Evolutionary conservation across 2,329 filamentous ascomycete genomes (phyloP).

Genomic region (Cercospora nicotianae): DNA sequence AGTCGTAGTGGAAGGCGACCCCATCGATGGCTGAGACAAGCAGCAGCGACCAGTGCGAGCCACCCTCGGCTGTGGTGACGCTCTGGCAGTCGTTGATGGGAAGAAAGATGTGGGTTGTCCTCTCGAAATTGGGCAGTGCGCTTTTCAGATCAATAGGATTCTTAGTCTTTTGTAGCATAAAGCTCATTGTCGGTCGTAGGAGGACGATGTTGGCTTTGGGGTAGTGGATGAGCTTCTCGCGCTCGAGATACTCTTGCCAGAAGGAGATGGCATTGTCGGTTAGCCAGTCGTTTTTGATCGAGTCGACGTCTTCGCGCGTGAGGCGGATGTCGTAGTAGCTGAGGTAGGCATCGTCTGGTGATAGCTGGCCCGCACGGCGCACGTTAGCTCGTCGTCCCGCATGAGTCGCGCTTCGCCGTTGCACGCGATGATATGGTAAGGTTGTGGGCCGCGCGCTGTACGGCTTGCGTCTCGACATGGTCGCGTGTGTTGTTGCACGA

Average conservation of each 20-base stretch:
- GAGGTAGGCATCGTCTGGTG: constrained; percentile 55
- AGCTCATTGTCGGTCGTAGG: constrained; percentile 88
- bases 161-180: constrained; percentile 76
- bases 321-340: constrained; percentile 67
- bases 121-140: constrained; percentile 76
- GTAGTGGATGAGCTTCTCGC: constrained; percentile 76
- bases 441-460: neutral
- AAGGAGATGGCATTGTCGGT: constrained; percentile 98
- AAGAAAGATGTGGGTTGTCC: constrained; percentile 88
- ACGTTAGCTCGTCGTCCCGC: constrained; percentile 8
- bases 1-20: constrained; percentile 96
- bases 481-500: constrained; percentile 1
- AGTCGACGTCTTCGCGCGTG: constrained; percentile 84
- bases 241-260: constrained; percentile 96
- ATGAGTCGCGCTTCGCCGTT: neutral
- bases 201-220: constrained; percentile 85
- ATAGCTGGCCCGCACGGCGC: constrained; percentile 1
- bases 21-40: constrained; percentile 86
- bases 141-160: constrained; percentile 59
- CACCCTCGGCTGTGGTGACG: constrained; percentile 76
- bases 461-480: constrained; percentile 8
- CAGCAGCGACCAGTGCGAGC: constrained; percentile 91
- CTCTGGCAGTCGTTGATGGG: constrained; percentile 89
- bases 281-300: constrained; percentile 89
- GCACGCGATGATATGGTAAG: neutral